Conservation (phyloP, 2,329 filamentous ascomycete genomes). For the Aspergillus aculeatus region DNA sequence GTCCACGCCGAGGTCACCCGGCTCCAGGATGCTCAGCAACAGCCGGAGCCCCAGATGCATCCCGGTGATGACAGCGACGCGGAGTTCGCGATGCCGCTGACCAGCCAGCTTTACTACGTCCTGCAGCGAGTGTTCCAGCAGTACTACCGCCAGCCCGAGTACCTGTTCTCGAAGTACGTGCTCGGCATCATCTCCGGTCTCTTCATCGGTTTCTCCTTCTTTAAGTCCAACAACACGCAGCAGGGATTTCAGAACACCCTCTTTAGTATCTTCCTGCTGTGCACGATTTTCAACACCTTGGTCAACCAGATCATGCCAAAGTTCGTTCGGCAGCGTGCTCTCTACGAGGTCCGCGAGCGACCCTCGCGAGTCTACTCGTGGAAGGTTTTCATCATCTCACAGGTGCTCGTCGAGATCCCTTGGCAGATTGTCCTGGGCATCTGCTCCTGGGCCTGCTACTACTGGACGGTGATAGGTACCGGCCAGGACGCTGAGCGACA, state of each 20-base stretch:
- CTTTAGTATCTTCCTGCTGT: constrained; percentile 78
- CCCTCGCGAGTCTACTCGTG: constrained; percentile 80
- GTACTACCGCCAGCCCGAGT: constrained; percentile 83
- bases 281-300: constrained; percentile 51
- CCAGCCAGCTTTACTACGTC: constrained; percentile 64
- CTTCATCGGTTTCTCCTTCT: constrained; percentile 80
- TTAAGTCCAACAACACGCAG: constrained; percentile 64
- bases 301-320: constrained; percentile 67
- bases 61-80: constrained; percentile 53
- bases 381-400: constrained; percentile 80
- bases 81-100: constrained; percentile 76
- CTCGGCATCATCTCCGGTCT: constrained; percentile 63
- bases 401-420: constrained; percentile 78
- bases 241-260: constrained; percentile 82
- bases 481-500: constrained; percentile 63
- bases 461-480: constrained; percentile 73
- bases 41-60: constrained; percentile 46
- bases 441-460: constrained; percentile 76
- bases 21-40: constrained; percentile 62
- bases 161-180: constrained; percentile 76
- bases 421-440: constrained; percentile 75
- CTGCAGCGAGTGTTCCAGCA: constrained; percentile 77
- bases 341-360: constrained; percentile 81
- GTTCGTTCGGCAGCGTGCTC: constrained; percentile 73
- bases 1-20: constrained; percentile 57